These are phyloP conservation scores for Lepiota brunneoincarnata DNA, from an alignment of 768 basidiomycete genomes.

Conservation along the genomic window DNA sequence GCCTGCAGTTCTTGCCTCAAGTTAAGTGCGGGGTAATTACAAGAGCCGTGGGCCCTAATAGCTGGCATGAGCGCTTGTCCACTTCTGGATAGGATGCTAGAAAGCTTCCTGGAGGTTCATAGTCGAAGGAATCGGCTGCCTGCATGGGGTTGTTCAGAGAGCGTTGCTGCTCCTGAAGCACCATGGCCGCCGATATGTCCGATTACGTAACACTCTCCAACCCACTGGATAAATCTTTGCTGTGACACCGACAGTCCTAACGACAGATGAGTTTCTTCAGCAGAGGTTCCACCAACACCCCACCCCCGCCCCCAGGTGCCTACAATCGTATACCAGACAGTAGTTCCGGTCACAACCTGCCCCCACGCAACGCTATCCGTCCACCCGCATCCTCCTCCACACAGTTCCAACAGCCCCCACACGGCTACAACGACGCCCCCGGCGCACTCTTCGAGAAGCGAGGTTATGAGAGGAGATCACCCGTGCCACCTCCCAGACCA, in stretches of 20 bases:
- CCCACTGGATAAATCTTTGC: neutral
- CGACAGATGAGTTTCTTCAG: slow-evolving; percentile 48
- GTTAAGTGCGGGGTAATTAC: slow-evolving; percentile 37
- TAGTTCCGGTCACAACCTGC: slow-evolving; percentile 22
- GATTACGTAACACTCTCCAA: slow-evolving; percentile 1
- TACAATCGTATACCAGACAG: slow-evolving; percentile 39
- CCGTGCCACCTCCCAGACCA: slow-evolving; percentile 8
- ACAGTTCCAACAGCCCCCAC: slow-evolving; percentile 37
- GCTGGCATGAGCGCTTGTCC: slow-evolving; percentile 46
- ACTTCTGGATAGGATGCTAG: slow-evolving; percentile 36
- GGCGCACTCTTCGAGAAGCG: slow-evolving; percentile 49
- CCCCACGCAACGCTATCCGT: slow-evolving; percentile 19
- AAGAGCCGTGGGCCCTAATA: slow-evolving; percentile 51
- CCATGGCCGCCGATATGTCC: neutral
- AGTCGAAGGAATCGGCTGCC: neutral
- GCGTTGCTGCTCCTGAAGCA: neutral
- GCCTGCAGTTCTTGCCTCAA: slow-evolving; percentile 34
- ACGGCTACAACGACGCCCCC: slow-evolving; percentile 54
- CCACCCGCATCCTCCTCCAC: slow-evolving; percentile 34
- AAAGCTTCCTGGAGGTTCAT: slow-evolving; percentile 6
- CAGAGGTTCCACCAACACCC: slow-evolving; percentile 33
- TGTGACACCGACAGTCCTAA: neutral
- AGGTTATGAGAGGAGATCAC: slow-evolving; percentile 17
- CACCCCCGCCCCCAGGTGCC: slow-evolving; percentile 32
- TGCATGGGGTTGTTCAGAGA: neutral